These are phyloP conservation scores for Erysimum pusillum DNA, from an alignment of 441 rosid genomes.

Conservation along the genomic window DNA sequence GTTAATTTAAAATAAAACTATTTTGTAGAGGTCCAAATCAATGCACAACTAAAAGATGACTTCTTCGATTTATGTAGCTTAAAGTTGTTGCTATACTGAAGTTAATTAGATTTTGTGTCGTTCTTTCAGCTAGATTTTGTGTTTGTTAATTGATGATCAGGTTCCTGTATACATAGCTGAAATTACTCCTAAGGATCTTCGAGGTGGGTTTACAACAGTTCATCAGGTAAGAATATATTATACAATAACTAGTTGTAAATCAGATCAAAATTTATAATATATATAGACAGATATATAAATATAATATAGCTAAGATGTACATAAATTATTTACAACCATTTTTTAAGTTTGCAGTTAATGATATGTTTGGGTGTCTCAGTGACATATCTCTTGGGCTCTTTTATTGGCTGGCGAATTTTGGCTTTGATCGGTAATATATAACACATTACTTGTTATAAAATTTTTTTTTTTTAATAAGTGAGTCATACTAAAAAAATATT, in stretches of 20 bases:
- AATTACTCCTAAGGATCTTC: conserved; percentile 77
- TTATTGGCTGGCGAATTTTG: conserved; percentile 66
- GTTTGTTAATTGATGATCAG: conserved; percentile 45
- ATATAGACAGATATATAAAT: neutral
- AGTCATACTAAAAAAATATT: neutral
- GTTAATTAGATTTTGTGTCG: too few species aligned
- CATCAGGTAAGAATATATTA: conserved; percentile 55
- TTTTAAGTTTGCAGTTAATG: conserved; percentile 67
- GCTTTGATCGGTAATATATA: conserved; percentile 66
- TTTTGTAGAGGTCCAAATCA: too few species aligned
- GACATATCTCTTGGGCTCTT: conserved; percentile 72
- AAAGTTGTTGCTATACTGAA: neutral
- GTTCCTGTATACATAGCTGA: conserved; percentile 90
- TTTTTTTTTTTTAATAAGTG: neutral
- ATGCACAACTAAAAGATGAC: too few species aligned
- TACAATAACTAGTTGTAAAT: neutral
- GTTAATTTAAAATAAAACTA: too few species aligned
- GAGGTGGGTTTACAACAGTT: conserved; percentile 47
- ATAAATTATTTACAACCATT: neutral
- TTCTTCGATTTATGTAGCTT: neutral
- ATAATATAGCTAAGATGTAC: neutral
- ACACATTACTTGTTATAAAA: conserved; percentile 20
- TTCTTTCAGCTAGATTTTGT: neutral
- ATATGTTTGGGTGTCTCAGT: conserved; percentile 76
- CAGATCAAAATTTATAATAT: neutral